These are phyloP conservation scores for Rhizophagus prolifer DNA, from an alignment of 192 early-diverging fungal species.

Conservation along the genomic window DNA sequence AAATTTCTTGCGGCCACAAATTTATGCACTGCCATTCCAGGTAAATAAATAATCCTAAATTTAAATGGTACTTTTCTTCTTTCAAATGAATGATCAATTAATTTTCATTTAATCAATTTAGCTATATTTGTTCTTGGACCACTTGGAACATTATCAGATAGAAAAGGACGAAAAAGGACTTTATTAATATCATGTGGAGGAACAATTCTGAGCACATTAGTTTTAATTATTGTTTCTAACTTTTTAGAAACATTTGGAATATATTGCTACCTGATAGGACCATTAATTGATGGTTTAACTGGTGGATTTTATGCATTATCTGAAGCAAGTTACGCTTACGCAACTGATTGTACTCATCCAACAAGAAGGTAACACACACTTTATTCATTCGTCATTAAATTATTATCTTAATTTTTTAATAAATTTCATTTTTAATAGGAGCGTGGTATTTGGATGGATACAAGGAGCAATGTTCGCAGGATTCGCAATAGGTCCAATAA, in stretches of 20 bases:
- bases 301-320: conserved; percentile 6
- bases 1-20: neutral
- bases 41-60: neutral
- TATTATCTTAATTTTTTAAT: neutral
- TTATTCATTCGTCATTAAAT: neutral
- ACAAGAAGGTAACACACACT: neutral
- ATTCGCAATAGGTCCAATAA: neutral
- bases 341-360: conserved; percentile 2
- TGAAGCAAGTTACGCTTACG: conserved; percentile 2
- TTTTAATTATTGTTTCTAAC: neutral
- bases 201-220: neutral
- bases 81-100: neutral
- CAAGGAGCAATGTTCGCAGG: conserved; percentile 2
- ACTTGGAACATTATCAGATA: conserved; percentile 20
- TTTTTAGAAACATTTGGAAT: neutral
- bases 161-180: conserved; percentile 10
- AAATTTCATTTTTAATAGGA: neutral
- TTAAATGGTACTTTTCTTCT: neutral
- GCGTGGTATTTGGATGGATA: conserved; percentile 17
- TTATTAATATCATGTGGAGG: conserved; percentile 1
- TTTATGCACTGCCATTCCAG: neutral
- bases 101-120: neutral
- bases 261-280: neutral
- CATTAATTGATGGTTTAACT: conserved; percentile 2
- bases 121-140: conserved; percentile 28